Evolutionary conservation across 371 early-diverging fungal genomes (phyloP), one percentile per base, ranked within the genome.

Genomic region (Mucor piriformis): DNA sequence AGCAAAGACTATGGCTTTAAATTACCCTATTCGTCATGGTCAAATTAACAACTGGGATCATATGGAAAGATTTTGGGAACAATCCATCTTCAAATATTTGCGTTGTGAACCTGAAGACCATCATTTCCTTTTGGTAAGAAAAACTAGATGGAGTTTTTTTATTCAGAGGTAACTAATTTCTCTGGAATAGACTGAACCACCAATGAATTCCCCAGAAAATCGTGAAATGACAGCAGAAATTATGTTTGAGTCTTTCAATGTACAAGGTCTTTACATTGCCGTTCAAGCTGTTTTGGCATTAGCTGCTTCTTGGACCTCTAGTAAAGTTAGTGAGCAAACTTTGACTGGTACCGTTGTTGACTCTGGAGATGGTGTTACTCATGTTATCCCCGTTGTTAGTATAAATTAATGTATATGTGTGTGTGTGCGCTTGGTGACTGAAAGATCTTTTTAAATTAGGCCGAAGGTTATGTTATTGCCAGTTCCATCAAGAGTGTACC

Each of bases 71-170:
- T 96, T 89, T 76, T 96, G 97, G 92, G 95, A 97, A 77, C 94
- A 95, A 62, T 93, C 91, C 67, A 92, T 98, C 60, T 97, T 97
- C 81, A 95, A 97, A 82, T 95, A 96, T 67, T 74, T 98, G 67
- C 87, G 96, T 56, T 96, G 97, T 76, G 97, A 98, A 73, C 98
- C 98, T 13, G 98, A 98, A 69, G 97, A 98, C 74, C 98, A 98
- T 74, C 84, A 88, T 68, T 96, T 98, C 68, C 71, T 98, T 56
- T 72, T 98, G 69, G 88, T 84, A 76, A 64, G 69, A 59, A 4
- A 10, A 37, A 12, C 43, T 1, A 46, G 46, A 46, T 46, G 46
- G 18, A 24, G n/a, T n/a, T n/a, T n/a, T n/a, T n/a, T n/a, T n/a
- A n/a, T n/a, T n/a, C n/a, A n/a, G n/a, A 23, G 2, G 33, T 11